Evolutionary conservation across 23 red algal species (phyloP), one percentile per base, ranked within the genome.

Genomic region (Gracilaria gracilis): DNA sequence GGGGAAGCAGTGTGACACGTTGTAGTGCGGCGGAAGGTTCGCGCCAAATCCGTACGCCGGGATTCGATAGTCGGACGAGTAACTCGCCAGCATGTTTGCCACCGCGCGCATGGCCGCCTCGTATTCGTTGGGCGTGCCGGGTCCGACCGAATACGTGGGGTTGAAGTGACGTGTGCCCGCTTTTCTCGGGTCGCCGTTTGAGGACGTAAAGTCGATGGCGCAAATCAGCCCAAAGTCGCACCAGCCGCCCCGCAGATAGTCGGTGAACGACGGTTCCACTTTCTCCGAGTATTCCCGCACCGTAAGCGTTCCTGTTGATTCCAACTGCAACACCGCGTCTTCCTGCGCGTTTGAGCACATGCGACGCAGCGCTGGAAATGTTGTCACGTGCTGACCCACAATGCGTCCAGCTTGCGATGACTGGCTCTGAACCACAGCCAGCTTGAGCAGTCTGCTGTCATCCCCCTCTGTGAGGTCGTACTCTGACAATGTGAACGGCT

Each of bases 31-130:
- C 50, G 95, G 95, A 15, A 97, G 39, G 34, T 83, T 93, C 14
- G 95, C 95, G 17, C 95, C 95, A 91, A 97, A 97, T 27, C 95
- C 95, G 78, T 93, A 97, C 24, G 86, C 91, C 37, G 95, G 85
- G 34, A 97, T 91, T 20, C 91, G 83, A 58, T 84, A 82, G 47
- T 97, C 95, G 8, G 91, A 86, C 61, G 90, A 86, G 67, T 97
- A 97, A 55, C 79, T 80, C 33, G 87, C 65, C 55, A 97, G 58
- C 67, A 93, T 83, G 67, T 82, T 88, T 0, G 62, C 95, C 75
- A 97, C 85, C 31, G 91, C 42, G 40, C 75, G 89, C 75, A 89
- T 97, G 16, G 95, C 95, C 50, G 85, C 82, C 66, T 93, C 90
- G 75, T 97, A 97, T 75, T 93, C 83, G 71, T 97, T 97, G 28